Conservation (phyloP, 176 grass and related monocot genomes). For the Canna indica region DNA sequence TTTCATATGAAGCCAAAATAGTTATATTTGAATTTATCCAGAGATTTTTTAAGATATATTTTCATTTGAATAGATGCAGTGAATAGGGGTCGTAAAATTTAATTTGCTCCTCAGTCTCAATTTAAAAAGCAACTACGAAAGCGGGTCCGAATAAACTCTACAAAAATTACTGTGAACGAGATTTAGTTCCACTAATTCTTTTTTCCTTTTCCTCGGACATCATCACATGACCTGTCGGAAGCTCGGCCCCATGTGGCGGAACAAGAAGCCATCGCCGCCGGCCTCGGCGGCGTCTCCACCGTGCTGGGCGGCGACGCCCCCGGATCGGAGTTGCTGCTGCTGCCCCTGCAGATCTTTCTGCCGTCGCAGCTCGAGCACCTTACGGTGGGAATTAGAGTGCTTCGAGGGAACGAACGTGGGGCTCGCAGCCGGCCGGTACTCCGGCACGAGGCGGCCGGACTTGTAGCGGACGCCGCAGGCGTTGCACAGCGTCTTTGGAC, state of each 20-base stretch:
- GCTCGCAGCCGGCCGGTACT: constrained; percentile 87
- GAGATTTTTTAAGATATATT: too few species aligned
- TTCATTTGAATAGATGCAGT: too few species aligned
- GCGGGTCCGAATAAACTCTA: neutral
- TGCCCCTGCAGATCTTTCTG: constrained; percentile 45
- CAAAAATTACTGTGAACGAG: neutral
- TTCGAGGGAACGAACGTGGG: constrained; percentile 64
- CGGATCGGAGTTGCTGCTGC: constrained; percentile 13
- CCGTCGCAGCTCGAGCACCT: constrained; percentile 76
- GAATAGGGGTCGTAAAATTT: too few species aligned
- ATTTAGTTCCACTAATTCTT: neutral
- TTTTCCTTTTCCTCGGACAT: neutral
- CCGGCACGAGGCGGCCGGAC: constrained; percentile 81
- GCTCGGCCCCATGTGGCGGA: constrained; percentile 45
- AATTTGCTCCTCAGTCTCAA: too few species aligned
- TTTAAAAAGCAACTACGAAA: neutral
- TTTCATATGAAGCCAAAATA: too few species aligned
- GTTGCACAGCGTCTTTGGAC: constrained; percentile 97
- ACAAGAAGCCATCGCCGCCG: constrained; percentile 42
- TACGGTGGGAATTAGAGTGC: constrained; percentile 97
- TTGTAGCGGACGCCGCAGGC: constrained; percentile 94
- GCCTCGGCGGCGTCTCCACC: constrained; percentile 14
- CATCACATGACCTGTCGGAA: constrained; percentile 46
- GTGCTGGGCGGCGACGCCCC: constrained; percentile 27
- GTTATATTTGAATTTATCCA: too few species aligned